Evolutionary conservation across 768 basidiomycete species (phyloP).

Genomic region (Trichaptum fuscoviolaceum): DNA sequence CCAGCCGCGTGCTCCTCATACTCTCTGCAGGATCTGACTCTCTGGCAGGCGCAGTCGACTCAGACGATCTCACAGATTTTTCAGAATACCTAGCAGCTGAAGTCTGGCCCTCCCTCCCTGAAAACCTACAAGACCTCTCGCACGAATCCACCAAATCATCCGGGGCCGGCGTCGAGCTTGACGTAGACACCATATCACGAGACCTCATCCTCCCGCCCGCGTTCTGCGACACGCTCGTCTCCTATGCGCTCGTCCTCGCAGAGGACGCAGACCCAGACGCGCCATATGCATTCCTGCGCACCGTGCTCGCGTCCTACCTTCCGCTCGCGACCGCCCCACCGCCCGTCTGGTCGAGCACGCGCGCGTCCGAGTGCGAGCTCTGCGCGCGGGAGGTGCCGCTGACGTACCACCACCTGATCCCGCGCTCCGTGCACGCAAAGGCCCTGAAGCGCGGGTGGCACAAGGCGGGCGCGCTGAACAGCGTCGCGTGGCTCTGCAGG

Average conservation of each 20-base stretch:
- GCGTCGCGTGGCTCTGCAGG: conserved; percentile 58
- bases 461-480: conserved; percentile 43
- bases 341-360: conserved; percentile 47
- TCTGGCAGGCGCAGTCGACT: conserved; percentile 20
- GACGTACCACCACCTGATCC: conserved; percentile 60
- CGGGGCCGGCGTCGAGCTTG: conserved; percentile 29
- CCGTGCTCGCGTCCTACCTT: conserved; percentile 36
- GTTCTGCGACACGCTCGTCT: conserved; percentile 45
- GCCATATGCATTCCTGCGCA: conserved; percentile 35
- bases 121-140: conserved; percentile 34
- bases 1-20: conserved; percentile 32
- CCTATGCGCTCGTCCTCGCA: conserved; percentile 38
- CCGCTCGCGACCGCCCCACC: conserved; percentile 42
- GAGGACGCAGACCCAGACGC: conserved; percentile 26
- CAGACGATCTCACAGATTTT: conserved; percentile 48
- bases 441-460: conserved; percentile 56
- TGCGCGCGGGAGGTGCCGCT: conserved; percentile 50
- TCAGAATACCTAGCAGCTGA: conserved; percentile 46
- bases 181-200: conserved; percentile 16
- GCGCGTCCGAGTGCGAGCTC: conserved; percentile 52
- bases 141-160: conserved; percentile 29
- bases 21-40: conserved; percentile 12
- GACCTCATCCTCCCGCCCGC: conserved; percentile 14
- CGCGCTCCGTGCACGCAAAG: conserved; percentile 47
- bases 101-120: no score